Evolutionary conservation across 306 rosid species (phyloP), one percentile per base, ranked within the genome.

Genomic region (Ochetophila trinervis): DNA sequence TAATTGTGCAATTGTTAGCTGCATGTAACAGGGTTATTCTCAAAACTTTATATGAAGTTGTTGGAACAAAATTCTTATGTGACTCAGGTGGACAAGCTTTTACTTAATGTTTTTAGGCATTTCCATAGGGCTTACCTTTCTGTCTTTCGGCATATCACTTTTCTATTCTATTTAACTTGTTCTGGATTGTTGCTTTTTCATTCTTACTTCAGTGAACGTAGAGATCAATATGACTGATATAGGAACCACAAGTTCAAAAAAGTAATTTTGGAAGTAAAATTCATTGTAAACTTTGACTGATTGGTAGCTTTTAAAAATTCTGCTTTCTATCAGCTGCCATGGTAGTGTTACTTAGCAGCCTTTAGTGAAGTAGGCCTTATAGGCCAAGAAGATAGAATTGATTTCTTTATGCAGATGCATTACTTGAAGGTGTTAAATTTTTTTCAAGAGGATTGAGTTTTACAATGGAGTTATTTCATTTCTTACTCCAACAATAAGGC

Each of bases 131-230:
- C 17, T 42, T 15, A 12, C 37, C 6, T 34, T 20, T 34, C 57
- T 50, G 35, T 27, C 5, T 12, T 53, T 50, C 20, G 16, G 5
- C 10, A 27, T 30, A 16, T 10, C 18, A 5, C 17, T 53, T 7
- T n/a, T 47, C 30, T 49, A 10, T 10, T 63, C 20, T 20, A 5
- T 27, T n/a, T 11, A 27, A 34, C 19, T 13, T n/a, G 37, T n/a
- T 22, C 15, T 11, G 40, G 22, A 34, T 50, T 49, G 22, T 22
- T 16, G 16, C 3, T 5, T 64, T 63, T 44, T 45, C 44, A 4
- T 36, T 5, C 65, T 56, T 36, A 19, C 70, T 47, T 64, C 27
- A n/a, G 65, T 62, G 77, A 17, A 60, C 16, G n/a, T 22, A 37
- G 8, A 37, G 52, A 40, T 11, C 5, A 40, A 13, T 12, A 37